A percentile compares a stretch with the other conserved stretches of the same genome.
Evolutionary conservation across 2,329 filamentous ascomycete genomes (phyloP).

Genomic region (Pseudogymnoascus verrucosus): DNA sequence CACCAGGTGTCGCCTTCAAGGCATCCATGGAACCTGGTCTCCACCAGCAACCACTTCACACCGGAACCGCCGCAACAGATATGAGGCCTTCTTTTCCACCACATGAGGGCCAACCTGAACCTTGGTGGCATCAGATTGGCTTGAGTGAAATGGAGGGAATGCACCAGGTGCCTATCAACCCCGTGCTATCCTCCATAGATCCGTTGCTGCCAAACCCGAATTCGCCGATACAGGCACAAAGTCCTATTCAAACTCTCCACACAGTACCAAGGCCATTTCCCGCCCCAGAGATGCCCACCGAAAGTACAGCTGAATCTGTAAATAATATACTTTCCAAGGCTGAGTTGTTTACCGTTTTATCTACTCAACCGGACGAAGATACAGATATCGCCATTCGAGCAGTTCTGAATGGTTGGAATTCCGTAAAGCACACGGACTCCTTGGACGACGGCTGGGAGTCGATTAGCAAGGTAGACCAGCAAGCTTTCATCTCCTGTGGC

Average conservation of each 20-base stretch:
- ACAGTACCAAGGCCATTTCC: neutral
- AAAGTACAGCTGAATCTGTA: neutral
- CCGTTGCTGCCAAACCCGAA: neutral
- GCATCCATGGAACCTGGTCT: neutral
- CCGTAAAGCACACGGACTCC: neutral
- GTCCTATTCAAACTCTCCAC: neutral
- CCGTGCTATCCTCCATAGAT: neutral
- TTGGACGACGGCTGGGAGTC: neutral
- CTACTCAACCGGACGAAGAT: neutral
- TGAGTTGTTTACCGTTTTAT: neutral
- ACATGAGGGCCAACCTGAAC: neutral
- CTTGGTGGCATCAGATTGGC: neutral
- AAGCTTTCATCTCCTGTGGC: neutral
- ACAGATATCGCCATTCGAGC: neutral
- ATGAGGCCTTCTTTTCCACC: neutral
- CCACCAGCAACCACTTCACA: neutral
- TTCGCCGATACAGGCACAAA: neutral
- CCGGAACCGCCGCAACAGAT: too few relatives aligned
- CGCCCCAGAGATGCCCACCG: neutral
- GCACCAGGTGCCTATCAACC: neutral
- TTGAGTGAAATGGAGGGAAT: neutral
- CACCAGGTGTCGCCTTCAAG: neutral
- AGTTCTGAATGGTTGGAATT: slow-evolving; percentile 2
- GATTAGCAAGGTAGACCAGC: neutral
- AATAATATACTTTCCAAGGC: neutral